Evolutionary conservation across 1,284 basidiomycete species (phyloP).

Genomic region (Coriolopsis trogii): DNA sequence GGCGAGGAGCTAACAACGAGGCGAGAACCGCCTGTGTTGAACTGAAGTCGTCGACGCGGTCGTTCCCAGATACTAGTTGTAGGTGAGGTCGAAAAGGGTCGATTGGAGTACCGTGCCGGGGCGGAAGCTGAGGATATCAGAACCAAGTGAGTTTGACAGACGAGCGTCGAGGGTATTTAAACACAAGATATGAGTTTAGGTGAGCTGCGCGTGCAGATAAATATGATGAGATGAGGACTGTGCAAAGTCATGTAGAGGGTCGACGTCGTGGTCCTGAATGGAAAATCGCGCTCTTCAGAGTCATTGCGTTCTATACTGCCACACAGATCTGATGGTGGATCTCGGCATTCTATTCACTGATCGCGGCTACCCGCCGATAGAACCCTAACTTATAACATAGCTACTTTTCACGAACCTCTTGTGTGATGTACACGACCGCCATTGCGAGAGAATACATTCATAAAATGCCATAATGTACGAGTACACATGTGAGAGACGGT

Average conservation of each 20-base stretch:
- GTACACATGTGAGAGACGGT: constrained; percentile 16
- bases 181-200: constrained; percentile 10
- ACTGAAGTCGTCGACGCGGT: neutral
- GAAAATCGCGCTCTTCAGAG: neutral
- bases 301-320: neutral
- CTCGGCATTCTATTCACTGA: neutral
- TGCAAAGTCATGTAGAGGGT: constrained; percentile 23
- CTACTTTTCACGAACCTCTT: too few relatives aligned
- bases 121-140: neutral
- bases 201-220: constrained; percentile 20
- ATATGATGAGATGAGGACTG: constrained; percentile 5
- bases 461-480: constrained; percentile 25
- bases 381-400: too few relatives aligned
- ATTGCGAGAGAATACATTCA: constrained; percentile 22
- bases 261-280: constrained; percentile 11
- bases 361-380: neutral
- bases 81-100: neutral
- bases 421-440: constrained; percentile 22
- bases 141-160: neutral
- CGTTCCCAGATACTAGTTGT: neutral
- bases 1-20: constrained; percentile 8
- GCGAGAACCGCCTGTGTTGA: constrained; percentile 11
- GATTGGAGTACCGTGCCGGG: too few relatives aligned
- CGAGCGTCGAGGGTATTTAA: neutral
- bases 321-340: constrained; percentile 13